Evolutionary conservation across 352 stramenopile genomes (phyloP), one percentile per base, ranked within the genome.

Genomic region (Phytophthora tentaculata): DNA sequence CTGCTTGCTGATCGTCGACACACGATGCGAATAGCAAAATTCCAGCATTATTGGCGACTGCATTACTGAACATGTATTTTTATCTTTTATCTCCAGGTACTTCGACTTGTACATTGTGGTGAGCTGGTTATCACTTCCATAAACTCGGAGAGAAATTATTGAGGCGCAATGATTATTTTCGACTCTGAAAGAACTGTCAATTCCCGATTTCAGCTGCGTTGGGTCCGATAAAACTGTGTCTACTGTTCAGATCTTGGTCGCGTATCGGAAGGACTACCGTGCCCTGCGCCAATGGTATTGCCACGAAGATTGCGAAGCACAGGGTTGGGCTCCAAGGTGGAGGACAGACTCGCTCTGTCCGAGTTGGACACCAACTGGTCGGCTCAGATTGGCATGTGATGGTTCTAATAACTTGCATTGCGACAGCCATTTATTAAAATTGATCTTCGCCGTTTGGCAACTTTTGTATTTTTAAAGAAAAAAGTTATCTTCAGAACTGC

Each of bases 251-350:
- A 68, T 67, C 51, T 29, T 22, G 12, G 14, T 17, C 1, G 16
- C 20, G 20, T 51, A 28, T 48, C 54, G 54, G 13, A 51, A 23
- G 52, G 35, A 51, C 61, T 28, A 17, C 22, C 64, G 64, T 72
- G 64, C 35, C 64, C 54, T 24, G 16, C 39, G 28, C 64, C 64
- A 72, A 72, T 72, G 23, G 29, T 39, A 23, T 62, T 39, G 49
- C 29, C 41, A 53, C n/a, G 16, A 29, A 17, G 8, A 2, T 67
- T 58, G 57, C 44, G 50, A 32, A 17, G 14, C 35, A 43, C 13
- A n/a, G 3, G 35, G 12, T n/a, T 19, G 32, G 28, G 28, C 28
- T 32, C 32, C 32, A 39, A 39, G 26, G 26, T 37, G 29, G 29
- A 37, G 29, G 29, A 5, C 29, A 37, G 29, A 37, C 29, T 14